Evolutionary conservation across 768 basidiomycete species (phyloP), one percentile per base, ranked within the genome.

Genomic region (Naganishia vishniacii): DNA sequence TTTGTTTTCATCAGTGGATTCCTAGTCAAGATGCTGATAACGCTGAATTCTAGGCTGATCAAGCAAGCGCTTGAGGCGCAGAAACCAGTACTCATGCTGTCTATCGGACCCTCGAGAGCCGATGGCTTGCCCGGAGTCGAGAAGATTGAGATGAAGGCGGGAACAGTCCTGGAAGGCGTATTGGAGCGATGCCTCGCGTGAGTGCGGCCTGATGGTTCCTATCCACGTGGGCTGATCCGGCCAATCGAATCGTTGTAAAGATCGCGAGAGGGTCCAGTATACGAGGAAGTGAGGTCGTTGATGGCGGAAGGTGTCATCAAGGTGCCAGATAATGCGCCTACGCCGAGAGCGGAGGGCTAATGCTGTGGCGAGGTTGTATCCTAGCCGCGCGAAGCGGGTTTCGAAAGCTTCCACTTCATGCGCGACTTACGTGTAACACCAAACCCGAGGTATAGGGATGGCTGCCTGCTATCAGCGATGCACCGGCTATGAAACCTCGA

Each of bases 91-190:
- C 77, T 94, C 63, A 80, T 93, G 48, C 80, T 97, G 56, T 94
- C 95, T 68, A 79, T 89, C 23, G 94, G 94, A 7, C 91, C 91
- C 2, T 87, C 90, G 2, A 83, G 94, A 44, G 93, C 87, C 2
- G 94, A 97, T 73, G 66, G 64, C 12, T 59, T 80, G 3, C 64
- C 64, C 1, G 87, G 83, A 8, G 78, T 94, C 56, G 85, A 88
- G 67, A 89, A 91, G 78, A 81, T 95, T 64, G 89, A 93, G 65
- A 80, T 88, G 64, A 78, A 83, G 4, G 86, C 85, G 48, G 88
- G 91, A 7, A 75, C 77, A n/a, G 83, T 94, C 37, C 81, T 95
- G 78, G 80, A 81, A 47, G 83, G 86, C 7, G 86, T 84, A 48
- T 59, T 77, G 61, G 70, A 75, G 26, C 62, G 48, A 20, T 63